Base-by-base conservation (phyloP, 257 asterid species). In the Catharanthus roseus region DNA sequence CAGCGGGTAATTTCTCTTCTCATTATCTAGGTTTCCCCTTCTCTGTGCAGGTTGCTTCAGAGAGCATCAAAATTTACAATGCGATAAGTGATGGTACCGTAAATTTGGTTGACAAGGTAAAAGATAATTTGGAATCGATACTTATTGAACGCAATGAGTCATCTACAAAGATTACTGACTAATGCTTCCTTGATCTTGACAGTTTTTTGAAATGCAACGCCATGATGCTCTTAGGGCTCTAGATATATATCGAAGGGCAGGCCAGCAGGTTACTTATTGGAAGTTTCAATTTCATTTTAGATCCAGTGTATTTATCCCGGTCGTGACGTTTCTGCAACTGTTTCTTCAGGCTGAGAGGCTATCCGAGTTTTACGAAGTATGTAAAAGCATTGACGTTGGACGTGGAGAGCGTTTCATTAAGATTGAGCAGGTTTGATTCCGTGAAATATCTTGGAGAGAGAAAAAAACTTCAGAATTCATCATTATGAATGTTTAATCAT, bases 201-300 rank as follows among this genome's bases (percentile, higher is more conserved):
- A 95, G 99, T 95, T 95, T 82, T 95, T 95, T 76, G 99, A 95
- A 93, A 95, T 95, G 99, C 96, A 91, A 89, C 93, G 87, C 71
- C 82, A 78, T 69, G 98, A 95, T 82, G 98, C 99, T 79, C 82
- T 89, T 33, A 91, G 86, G 82, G 92, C 98, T 61, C 75, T 95
- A 86, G 99, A 91, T 75, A 84, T 91, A 86, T 95, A 95, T 75
- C 79, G 86, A 65, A 86, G 95, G 84, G 92, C 99, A 38, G 90
- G 98, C 36, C 89, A 80, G 75, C 99, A 95, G 99, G 99, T 95
- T 49, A 78, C 33, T 36, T 28, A 56, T 71, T 41, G 50, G n/a
- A n/a, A n/a, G n/a, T 38, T 38, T 12, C 56, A 54, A 36, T 24
- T 36, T 57, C 38, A 53, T 31, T 28, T 44, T 57, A 21, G 29